A percentile compares a stretch with the other conserved stretches of the same genome.
Evolutionary conservation across 106 monocot species (phyloP).

Genomic region (Dendrobium chrysotoxum): DNA sequence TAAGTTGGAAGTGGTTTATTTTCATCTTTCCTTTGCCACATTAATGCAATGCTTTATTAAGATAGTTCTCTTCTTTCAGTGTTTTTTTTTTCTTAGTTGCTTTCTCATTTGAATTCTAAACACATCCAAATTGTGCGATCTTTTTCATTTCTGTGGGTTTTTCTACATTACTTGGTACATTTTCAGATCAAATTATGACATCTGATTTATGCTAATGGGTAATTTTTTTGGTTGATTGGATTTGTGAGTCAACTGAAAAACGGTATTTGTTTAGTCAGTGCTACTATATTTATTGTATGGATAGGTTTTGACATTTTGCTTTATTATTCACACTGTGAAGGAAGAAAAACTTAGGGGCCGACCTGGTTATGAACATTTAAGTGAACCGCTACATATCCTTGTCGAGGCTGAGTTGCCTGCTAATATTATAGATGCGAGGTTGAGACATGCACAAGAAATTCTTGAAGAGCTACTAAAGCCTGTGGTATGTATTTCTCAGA

Average conservation of each 20-base stretch:
- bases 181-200: not conserved
- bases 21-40: not conserved
- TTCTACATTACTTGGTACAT: not conserved
- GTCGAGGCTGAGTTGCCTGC: constrained; percentile 68
- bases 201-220: not conserved
- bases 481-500: constrained; percentile 39
- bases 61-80: not conserved
- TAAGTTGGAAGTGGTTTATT: not conserved
- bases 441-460: constrained; percentile 64
- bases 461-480: constrained; percentile 67
- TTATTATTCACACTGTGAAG: constrained; percentile 14
- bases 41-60: not conserved
- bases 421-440: constrained; percentile 46
- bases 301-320: not conserved
- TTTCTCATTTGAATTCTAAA: not conserved
- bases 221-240: too few species aligned
- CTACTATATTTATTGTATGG: too few species aligned
- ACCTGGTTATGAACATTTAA: constrained; percentile 67
- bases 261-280: too few species aligned
- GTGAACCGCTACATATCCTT: constrained; percentile 55
- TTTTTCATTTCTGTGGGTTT: not conserved
- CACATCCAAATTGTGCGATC: not conserved
- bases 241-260: too few species aligned
- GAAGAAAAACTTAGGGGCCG: constrained; percentile 63
- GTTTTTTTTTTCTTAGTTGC: not conserved